A percentile compares a stretch with the other conserved stretches of the same genome.
Evolutionary conservation across 1,284 basidiomycete species (phyloP).

Genomic region (Peniophora sp.): DNA sequence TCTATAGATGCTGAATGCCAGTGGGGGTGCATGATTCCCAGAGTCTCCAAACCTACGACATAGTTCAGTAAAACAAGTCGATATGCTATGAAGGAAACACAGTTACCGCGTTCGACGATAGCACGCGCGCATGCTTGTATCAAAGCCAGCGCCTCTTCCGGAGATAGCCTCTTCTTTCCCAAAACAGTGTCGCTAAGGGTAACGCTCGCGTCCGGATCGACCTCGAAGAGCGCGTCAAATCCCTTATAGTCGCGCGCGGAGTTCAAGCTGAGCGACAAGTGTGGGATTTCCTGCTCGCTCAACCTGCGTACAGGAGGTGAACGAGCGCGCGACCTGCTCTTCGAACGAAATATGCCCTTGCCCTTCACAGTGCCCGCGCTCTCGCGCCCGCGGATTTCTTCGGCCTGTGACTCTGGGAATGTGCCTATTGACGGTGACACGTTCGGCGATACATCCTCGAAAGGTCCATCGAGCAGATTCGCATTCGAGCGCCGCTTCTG

Average conservation of each 20-base stretch:
- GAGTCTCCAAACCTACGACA: conserved; percentile 67
- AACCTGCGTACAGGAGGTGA: conserved; percentile 16
- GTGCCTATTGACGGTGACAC: conserved; percentile 41
- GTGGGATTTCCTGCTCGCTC: conserved; percentile 29
- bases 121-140: conserved; percentile 57
- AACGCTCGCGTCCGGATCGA: conserved; percentile 37
- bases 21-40: conserved; percentile 75
- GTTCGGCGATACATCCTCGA: conserved; percentile 55
- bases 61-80: background rate
- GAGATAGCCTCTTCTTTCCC: conserved; percentile 46
- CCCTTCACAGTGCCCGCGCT: conserved; percentile 24
- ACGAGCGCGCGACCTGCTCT: conserved; percentile 29
- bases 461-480: conserved; percentile 58
- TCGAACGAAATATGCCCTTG: conserved; percentile 39
- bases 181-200: conserved; percentile 45
- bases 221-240: conserved; percentile 51
- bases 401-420: conserved; percentile 13
- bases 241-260: conserved; percentile 41
- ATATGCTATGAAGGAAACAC: conserved; percentile 5
- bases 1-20: conserved; percentile 68
- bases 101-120: conserved; percentile 52
- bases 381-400: conserved; percentile 17
- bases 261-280: conserved; percentile 54
- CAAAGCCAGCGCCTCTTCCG: conserved; percentile 51
- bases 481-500: conserved; percentile 28